Evolutionary conservation across 2,329 filamentous ascomycete genomes (phyloP), one percentile per base, ranked within the genome.

Genomic region (Phaeosphaeriaceae sp.): DNA sequence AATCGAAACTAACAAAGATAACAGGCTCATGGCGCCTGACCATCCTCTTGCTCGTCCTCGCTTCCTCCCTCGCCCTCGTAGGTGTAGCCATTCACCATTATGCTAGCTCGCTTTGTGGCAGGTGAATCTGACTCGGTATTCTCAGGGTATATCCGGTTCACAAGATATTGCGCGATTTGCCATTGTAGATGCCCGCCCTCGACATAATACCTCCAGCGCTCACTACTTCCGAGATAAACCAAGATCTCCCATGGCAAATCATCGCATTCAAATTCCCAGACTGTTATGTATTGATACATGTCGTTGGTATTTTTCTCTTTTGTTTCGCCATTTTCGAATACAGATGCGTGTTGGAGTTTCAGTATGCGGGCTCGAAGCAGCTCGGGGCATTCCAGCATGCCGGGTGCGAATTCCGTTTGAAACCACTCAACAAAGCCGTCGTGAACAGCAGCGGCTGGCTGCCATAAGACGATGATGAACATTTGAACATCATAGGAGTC

Each of bases 231-330:
- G 15, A 60, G 39, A 13, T 55, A 55, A n/a, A 60, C 44, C 18
- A 60, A 13, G 3, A 58, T 41, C 18, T 60, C 56, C 56, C 56
- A 60, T 6, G 56, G 56, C 20, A 60, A 18, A 1, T 60, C 56
- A 12, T 53, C 51, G 12, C 33, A 50, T 16, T 51, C 51, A 34
- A 55, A 58, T 29, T 60, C 56, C 56, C 51, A 60, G 6, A 60
- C 43, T 2, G 54, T 58, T 36, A 60, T 43, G 44, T 58, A 60
- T n/a, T 49, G 52, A n/a, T 51, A 46, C 33, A 53, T 36, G 23
- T 33, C 42, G 20, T 30, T 45, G 28, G 33, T 47, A 33, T 17
- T 47, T 38, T 33, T 52, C 33, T 3, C 42, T 38, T 39, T 45
- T 28, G n/a, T 12, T 2, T 32, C 18, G 9, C 21, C 21, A 13